Conservation (phyloP, 2,329 filamentous ascomycete species). For the Pseudocercospora macadamiae region DNA sequence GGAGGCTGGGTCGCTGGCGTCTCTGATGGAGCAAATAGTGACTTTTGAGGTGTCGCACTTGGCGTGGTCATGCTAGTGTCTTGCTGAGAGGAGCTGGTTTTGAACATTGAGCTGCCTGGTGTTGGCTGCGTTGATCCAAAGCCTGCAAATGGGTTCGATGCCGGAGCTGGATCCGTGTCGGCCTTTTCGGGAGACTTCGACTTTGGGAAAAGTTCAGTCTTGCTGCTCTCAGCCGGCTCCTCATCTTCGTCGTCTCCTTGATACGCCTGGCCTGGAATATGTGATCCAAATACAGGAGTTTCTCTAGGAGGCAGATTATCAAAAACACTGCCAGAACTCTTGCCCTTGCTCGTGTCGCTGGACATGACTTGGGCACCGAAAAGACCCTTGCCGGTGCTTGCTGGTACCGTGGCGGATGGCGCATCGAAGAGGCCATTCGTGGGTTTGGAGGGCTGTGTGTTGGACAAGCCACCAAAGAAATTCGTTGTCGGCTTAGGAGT, state of each 20-base stretch:
- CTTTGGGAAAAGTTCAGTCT: constrained; percentile 11
- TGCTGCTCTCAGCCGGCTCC: constrained; percentile 1
- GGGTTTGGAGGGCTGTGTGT: constrained; percentile 11
- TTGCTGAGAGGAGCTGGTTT: constrained; percentile 21
- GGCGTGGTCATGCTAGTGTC: constrained; percentile 35
- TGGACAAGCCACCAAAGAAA: constrained; percentile 16
- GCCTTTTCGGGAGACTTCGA: constrained; percentile 11
- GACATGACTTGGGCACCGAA: constrained; percentile 19
- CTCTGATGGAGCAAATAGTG: constrained; percentile 15
- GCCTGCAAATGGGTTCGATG: constrained; percentile 10
- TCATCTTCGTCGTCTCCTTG: constrained; percentile 18
- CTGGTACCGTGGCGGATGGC: constrained; percentile 2
- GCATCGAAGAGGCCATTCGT: constrained; percentile 10
- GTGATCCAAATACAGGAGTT: constrained; percentile 22
- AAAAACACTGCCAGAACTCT: constrained; percentile 23
- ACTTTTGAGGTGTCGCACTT: constrained; percentile 29
- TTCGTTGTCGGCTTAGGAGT: constrained; percentile 12
- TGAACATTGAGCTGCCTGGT: constrained; percentile 17
- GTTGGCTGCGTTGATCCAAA: constrained; percentile 13
- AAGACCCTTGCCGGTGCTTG: constrained; percentile 18
- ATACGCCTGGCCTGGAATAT: constrained; percentile 25
- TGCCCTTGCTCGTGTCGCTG: constrained; percentile 13
- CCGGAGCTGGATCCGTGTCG: neutral
- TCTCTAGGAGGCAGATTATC: constrained; percentile 22
- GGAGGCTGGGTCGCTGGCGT: constrained; percentile 17